phyloP scores from a whole-genome alignment of 495 filamentous ascomycete genomes.

The Corynascus novoguineensis region DNA sequence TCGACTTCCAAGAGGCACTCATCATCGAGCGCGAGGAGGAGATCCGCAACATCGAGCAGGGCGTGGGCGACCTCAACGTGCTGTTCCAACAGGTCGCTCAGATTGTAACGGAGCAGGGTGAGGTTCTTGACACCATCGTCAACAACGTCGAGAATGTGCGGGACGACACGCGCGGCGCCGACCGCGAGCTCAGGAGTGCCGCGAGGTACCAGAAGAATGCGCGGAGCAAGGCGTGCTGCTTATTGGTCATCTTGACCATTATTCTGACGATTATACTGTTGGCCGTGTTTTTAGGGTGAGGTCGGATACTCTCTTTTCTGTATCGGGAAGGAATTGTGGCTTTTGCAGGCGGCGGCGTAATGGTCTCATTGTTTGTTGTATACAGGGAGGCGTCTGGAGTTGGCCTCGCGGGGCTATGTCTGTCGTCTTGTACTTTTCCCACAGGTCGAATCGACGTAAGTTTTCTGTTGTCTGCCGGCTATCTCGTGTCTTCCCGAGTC shows the following conservation, averaged over 20 bases:
- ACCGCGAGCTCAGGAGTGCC: slow-evolving; percentile 75
- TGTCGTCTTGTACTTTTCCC: slow-evolving; percentile 10
- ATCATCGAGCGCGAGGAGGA: slow-evolving; percentile 94
- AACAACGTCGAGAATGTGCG: slow-evolving; percentile 78
- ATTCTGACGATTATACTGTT: slow-evolving; percentile 84
- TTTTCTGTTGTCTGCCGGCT: neutral
- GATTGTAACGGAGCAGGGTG: slow-evolving; percentile 92
- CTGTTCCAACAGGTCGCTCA: slow-evolving; percentile 94
- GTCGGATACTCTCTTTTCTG: neutral
- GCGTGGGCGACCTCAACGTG: slow-evolving; percentile 91
- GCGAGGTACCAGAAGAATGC: slow-evolving; percentile 90
- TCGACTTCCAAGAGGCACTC: slow-evolving; percentile 93
- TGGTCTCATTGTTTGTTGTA: slow-evolving; percentile 13
- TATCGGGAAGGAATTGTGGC: neutral
- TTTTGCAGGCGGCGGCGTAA: neutral
- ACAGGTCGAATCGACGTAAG: slow-evolving; percentile 4
- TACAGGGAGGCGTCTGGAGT: slow-evolving; percentile 21
- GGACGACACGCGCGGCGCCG: slow-evolving; percentile 74
- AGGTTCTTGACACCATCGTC: slow-evolving; percentile 79
- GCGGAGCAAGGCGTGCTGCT: slow-evolving; percentile 82
- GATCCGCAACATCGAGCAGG: slow-evolving; percentile 95
- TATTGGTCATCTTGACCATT: slow-evolving; percentile 84
- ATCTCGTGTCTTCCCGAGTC: neutral
- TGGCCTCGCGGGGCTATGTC: slow-evolving; percentile 10
- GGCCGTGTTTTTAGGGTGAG: slow-evolving; percentile 65